Evolutionary conservation across 2,329 filamentous ascomycete genomes (phyloP).

Genomic region (Cladophialophora yegresii): DNA sequence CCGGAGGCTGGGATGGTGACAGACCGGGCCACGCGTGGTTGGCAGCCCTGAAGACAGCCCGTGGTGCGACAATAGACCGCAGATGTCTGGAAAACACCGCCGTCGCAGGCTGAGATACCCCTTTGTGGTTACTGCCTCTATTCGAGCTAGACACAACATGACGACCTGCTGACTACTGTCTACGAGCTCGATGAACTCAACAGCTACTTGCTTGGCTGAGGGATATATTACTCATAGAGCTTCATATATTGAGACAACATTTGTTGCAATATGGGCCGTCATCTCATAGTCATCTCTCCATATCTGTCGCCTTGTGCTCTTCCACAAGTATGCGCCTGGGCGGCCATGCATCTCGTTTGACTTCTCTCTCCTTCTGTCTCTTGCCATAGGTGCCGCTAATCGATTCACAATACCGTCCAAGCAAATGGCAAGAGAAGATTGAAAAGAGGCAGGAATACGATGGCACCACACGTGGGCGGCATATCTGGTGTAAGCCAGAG

Average conservation of each 20-base stretch:
- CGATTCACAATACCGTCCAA: not conserved
- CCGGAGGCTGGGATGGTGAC: too few species aligned
- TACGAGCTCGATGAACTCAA: not conserved
- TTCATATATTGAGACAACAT: not conserved
- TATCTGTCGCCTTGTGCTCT: not conserved
- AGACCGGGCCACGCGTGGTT: not conserved
- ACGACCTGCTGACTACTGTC: not conserved
- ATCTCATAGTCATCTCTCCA: not conserved
- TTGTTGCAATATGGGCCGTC: not conserved
- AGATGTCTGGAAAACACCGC: not conserved
- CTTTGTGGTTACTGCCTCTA: not conserved
- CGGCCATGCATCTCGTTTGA: not conserved
- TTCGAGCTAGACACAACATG: not conserved
- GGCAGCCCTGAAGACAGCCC: not conserved
- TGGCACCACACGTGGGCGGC: not conserved
- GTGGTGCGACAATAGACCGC: not conserved
- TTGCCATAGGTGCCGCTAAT: not conserved
- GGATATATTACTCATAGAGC: not conserved
- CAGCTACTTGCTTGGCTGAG: not conserved
- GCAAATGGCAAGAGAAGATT: not conserved
- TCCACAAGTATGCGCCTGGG: not conserved
- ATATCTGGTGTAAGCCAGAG: not conserved
- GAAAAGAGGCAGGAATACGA: not conserved
- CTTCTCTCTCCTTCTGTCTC: not conserved
- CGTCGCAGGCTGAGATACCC: not conserved